phyloP scores from a whole-genome alignment of 768 basidiomycete species.

The Kockovaella imperatae region DNA sequence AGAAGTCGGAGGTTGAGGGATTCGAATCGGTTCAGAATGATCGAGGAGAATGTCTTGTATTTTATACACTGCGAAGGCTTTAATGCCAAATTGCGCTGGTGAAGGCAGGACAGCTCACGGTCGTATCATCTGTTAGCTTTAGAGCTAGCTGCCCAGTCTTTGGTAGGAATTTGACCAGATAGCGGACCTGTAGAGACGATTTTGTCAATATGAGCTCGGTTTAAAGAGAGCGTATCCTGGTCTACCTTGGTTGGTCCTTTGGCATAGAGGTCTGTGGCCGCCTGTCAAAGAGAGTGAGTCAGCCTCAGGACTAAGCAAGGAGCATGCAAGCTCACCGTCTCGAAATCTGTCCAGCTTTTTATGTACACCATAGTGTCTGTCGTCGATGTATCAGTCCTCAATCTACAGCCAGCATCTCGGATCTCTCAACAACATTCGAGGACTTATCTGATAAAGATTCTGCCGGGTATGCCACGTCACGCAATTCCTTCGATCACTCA shows the following conservation, averaged over 20 bases:
- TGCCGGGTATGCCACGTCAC: too few species aligned
- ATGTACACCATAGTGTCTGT: conserved; percentile 38
- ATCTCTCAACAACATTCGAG: too few species aligned
- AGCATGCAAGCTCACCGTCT: conserved; percentile 30
- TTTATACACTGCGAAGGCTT: conserved; percentile 70
- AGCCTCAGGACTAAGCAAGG: background rate
- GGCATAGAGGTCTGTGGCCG: conserved; percentile 74
- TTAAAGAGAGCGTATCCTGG: conserved; percentile 2
- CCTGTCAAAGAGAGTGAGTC: conserved; percentile 49
- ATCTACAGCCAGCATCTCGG: too few species aligned
- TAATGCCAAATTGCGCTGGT: background rate
- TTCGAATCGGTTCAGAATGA: conserved; percentile 95
- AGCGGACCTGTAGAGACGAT: conserved; percentile 65
- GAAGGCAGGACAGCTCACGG: conserved; percentile 51
- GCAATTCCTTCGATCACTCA: too few species aligned
- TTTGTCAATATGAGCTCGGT: background rate
- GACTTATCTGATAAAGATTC: too few species aligned
- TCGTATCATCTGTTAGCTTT: conserved; percentile 85
- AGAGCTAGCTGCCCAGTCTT: conserved; percentile 79
- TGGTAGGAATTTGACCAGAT: conserved; percentile 84
- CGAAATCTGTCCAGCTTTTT: conserved; percentile 44
- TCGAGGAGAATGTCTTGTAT: conserved; percentile 89
- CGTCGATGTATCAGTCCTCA: background rate
- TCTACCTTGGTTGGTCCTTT: conserved; percentile 69
- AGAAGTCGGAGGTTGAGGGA: conserved; percentile 69